phyloP scores from a whole-genome alignment of 495 filamentous ascomycete genomes.

The Lophiostoma macrostomum region DNA sequence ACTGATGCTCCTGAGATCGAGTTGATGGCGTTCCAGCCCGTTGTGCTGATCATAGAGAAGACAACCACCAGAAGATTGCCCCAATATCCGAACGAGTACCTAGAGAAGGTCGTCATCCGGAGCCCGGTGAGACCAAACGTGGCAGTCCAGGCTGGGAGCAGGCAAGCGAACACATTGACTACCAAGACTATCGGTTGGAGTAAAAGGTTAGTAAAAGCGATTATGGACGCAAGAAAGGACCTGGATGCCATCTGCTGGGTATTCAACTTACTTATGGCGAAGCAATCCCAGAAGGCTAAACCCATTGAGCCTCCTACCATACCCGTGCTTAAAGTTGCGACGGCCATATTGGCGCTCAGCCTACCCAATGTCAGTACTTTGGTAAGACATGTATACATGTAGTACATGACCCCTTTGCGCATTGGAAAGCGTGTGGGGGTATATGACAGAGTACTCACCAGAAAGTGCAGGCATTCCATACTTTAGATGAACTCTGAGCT shows the following conservation, averaged over 20 bases:
- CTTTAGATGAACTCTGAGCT: constrained; percentile 14
- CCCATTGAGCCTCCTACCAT: constrained; percentile 26
- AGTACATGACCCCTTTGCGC: no score
- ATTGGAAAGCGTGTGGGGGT: no score
- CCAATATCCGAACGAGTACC: constrained; percentile 33
- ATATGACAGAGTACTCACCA: no score
- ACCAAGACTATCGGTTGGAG: no score
- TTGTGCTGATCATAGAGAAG: constrained; percentile 31
- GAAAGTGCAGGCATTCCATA: constrained; percentile 29
- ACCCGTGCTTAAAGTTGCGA: constrained; percentile 25
- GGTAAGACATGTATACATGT: neutral
- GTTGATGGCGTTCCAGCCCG: constrained; percentile 32
- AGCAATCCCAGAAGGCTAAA: constrained; percentile 31
- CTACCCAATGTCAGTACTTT: constrained; percentile 4
- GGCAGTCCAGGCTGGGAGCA: constrained; percentile 44
- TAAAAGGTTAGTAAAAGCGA: no score
- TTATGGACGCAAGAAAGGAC: no score
- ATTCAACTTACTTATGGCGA: no score
- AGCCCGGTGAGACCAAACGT: constrained; percentile 41
- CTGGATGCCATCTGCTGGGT: no score
- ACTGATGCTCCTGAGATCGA: constrained; percentile 27
- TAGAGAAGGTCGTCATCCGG: constrained; percentile 45
- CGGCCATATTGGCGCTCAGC: constrained; percentile 31
- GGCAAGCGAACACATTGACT: constrained; percentile 33
- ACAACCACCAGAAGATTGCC: constrained; percentile 27